Percentiles rank a stretch among this genome's conserved stretches.
phyloP scores from a whole-genome alignment of 768 basidiomycete species.

The Trametes elegans region DNA sequence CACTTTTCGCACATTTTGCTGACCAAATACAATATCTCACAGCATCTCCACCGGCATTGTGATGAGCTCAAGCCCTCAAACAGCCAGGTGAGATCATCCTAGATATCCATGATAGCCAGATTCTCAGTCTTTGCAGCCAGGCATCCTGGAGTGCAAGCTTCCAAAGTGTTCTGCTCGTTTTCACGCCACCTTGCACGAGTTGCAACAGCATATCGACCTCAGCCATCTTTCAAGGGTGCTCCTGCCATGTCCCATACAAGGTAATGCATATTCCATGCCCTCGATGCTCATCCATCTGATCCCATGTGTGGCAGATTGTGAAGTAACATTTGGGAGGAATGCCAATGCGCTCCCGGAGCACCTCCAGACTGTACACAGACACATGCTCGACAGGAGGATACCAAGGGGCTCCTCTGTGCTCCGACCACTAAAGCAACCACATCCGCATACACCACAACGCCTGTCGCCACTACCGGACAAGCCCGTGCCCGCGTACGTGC shows the following conservation, averaged over 20 bases:
- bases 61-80: neutral
- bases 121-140: neutral
- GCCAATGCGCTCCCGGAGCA: slow-evolving; percentile 1
- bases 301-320: neutral
- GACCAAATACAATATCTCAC: too few species aligned
- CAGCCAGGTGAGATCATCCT: slow-evolving; percentile 8
- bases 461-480: neutral
- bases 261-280: neutral
- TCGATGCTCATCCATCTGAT: neutral
- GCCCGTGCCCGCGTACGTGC: neutral
- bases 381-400: neutral
- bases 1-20: too few species aligned
- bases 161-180: slow-evolving; percentile 9
- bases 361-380: neutral
- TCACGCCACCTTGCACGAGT: slow-evolving; percentile 7
- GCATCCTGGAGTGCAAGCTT: slow-evolving; percentile 4
- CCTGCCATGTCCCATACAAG: slow-evolving; percentile 19
- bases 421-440: neutral
- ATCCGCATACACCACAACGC: neutral
- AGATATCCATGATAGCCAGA: neutral
- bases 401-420: neutral
- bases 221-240: slow-evolving; percentile 18
- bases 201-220: slow-evolving; percentile 12
- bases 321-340: slow-evolving; percentile 1
- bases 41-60: slow-evolving; percentile 18